Percentiles rank a stretch among this genome's conserved stretches.
phyloP scores from a whole-genome alignment of 768 basidiomycete species.

The Clitopilus hobsonii region DNA sequence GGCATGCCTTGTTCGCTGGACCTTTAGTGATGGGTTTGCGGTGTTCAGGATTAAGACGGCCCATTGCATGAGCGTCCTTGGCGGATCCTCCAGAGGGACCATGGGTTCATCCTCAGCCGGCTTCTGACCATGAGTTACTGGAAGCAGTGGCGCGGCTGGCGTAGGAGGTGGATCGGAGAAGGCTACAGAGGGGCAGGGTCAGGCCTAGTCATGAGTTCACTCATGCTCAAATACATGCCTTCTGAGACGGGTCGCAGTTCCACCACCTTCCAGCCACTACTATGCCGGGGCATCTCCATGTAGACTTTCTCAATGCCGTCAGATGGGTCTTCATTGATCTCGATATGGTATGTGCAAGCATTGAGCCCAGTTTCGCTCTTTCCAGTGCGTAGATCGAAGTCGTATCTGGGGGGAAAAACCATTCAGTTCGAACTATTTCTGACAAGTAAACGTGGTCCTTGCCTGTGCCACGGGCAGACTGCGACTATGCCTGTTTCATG shows the following conservation, averaged over 20 bases:
- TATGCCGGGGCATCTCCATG: conserved; percentile 53
- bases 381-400: conserved; percentile 68
- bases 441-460: conserved; percentile 5
- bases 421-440: neutral
- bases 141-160: conserved; percentile 13
- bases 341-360: conserved; percentile 63
- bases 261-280: conserved; percentile 57
- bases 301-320: conserved; percentile 45
- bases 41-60: conserved; percentile 78
- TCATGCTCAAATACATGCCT: conserved; percentile 30
- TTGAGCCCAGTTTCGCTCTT: conserved; percentile 64
- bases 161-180: conserved; percentile 65
- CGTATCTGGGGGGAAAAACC: conserved; percentile 43
- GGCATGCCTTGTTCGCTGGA: conserved; percentile 65
- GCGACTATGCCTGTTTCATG: conserved; percentile 55
- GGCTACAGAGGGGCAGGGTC: conserved; percentile 23
- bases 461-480: conserved; percentile 79
- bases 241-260: conserved; percentile 71
- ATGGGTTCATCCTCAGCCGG: conserved; percentile 34
- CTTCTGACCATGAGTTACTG: conserved; percentile 5
- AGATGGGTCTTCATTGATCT: conserved; percentile 35
- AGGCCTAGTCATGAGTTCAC: neutral
- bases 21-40: conserved; percentile 51
- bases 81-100: conserved; percentile 43
- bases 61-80: conserved; percentile 73